Conservation (phyloP, 2,329 filamentous ascomycete genomes). For the Fusarium aywerte region DNA sequence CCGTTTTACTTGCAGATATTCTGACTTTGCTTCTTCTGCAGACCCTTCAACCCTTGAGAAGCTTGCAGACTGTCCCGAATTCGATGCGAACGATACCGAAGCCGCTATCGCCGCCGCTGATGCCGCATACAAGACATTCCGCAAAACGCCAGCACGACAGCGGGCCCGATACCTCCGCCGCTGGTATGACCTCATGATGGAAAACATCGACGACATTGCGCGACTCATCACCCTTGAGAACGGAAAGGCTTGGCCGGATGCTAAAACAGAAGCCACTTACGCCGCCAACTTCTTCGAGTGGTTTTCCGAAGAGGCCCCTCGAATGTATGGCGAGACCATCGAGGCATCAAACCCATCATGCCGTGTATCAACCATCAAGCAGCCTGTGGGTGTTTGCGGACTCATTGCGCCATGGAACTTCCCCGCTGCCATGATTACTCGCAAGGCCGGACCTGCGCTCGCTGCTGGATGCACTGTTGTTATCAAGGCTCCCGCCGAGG, state of each 20-base stretch:
- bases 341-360: conserved; percentile 69
- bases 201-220: conserved; percentile 73
- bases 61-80: conserved; percentile 78
- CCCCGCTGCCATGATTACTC: conserved; percentile 63
- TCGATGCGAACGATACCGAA: conserved; percentile 74
- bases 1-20: not conserved
- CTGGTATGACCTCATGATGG: conserved; percentile 74
- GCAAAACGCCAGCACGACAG: conserved; percentile 68
- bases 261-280: conserved; percentile 67
- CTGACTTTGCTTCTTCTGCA: conserved; percentile 45
- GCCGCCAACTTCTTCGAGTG: conserved; percentile 71
- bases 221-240: conserved; percentile 77
- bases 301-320: conserved; percentile 72
- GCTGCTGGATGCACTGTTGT: conserved; percentile 83
- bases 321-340: conserved; percentile 59
- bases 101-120: conserved; percentile 76
- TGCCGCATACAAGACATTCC: conserved; percentile 66
- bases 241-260: conserved; percentile 73
- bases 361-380: conserved; percentile 54
- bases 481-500: conserved; percentile 87
- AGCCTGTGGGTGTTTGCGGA: conserved; percentile 51
- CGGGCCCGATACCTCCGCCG: conserved; percentile 69
- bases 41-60: conserved; percentile 77
- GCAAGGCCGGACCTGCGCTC: conserved; percentile 63
- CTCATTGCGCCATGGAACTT: conserved; percentile 66